phyloP scores from a whole-genome alignment of 208 protist genomes.

The Giardia duodenalis region DNA sequence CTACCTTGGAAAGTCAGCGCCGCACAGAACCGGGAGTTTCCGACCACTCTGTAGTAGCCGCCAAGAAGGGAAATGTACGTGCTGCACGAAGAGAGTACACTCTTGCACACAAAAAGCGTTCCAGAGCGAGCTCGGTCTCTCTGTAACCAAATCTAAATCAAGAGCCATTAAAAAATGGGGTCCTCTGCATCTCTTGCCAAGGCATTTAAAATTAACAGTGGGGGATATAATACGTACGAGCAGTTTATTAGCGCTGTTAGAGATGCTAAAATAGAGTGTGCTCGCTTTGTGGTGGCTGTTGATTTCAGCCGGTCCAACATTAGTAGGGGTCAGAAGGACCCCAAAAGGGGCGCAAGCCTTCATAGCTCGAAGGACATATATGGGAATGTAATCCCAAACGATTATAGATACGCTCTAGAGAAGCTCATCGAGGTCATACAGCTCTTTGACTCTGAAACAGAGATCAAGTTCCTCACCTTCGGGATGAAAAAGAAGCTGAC shows the following conservation, averaged over 20 bases:
- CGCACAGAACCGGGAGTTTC: too few species aligned
- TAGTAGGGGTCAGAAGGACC: background rate
- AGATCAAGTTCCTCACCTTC: background rate
- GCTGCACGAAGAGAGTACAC: too few species aligned
- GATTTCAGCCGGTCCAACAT: background rate
- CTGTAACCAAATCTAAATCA: too few species aligned
- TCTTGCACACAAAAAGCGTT: too few species aligned
- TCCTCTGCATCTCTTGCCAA: background rate
- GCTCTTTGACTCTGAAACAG: background rate
- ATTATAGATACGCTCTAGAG: background rate
- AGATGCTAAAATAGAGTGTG: background rate
- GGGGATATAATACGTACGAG: background rate
- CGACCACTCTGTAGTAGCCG: too few species aligned
- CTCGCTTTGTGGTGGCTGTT: background rate
- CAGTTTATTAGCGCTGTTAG: background rate
- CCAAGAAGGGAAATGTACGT: too few species aligned
- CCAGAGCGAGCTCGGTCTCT: too few species aligned
- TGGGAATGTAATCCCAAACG: background rate
- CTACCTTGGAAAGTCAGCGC: too few species aligned
- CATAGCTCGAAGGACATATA: background rate
- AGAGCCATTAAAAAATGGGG: background rate
- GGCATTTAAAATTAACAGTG: background rate
- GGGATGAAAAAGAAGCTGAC: background rate
- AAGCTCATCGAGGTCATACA: background rate
- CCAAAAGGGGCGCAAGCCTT: background rate